phyloP scores from a whole-genome alignment of 352 stramenopile genomes.

The Peronospora destructor region DNA sequence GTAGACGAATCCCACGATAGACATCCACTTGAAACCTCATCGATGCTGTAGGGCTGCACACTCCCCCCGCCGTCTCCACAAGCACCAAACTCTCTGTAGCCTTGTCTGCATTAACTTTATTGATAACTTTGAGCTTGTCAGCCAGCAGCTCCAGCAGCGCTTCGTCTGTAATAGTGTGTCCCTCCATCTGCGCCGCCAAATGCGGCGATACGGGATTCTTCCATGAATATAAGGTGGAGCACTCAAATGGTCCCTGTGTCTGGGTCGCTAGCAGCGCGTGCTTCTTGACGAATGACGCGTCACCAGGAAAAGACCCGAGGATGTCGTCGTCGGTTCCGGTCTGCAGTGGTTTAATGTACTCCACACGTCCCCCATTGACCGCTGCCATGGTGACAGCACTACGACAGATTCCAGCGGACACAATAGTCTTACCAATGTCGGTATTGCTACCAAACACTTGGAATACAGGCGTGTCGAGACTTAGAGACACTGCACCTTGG shows the following conservation, averaged over 20 bases:
- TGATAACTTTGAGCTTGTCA: conserved; percentile 39
- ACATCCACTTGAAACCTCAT: conserved; percentile 91
- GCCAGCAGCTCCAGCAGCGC: conserved; percentile 74
- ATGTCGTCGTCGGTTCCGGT: conserved; percentile 75
- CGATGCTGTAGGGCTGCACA: conserved; percentile 84
- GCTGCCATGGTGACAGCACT: conserved; percentile 36
- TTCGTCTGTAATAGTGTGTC: conserved; percentile 82
- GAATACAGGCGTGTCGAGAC: conserved; percentile 67
- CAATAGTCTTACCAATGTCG: conserved; percentile 95
- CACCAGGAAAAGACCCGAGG: conserved; percentile 49
- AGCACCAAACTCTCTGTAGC: conserved; percentile 54
- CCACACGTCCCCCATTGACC: conserved; percentile 25
- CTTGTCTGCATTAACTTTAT: conserved; percentile 19
- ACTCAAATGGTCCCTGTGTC: conserved; percentile 29
- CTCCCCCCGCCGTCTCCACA: conserved; percentile 93
- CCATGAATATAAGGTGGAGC: conserved; percentile 91
- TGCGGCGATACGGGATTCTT: conserved; percentile 92
- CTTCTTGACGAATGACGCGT: conserved; percentile 81
- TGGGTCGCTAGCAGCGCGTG: conserved; percentile 24
- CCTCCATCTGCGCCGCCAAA: conserved; percentile 85
- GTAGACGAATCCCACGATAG: conserved; percentile 85
- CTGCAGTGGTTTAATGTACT: conserved; percentile 96
- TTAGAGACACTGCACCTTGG: conserved; percentile 38
- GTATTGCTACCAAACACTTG: conserved; percentile 97
- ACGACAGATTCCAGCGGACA: conserved; percentile 89